Evolutionary conservation across 2,329 filamentous ascomycete species (phyloP).

Genomic region (Apiospora phragmitis): DNA sequence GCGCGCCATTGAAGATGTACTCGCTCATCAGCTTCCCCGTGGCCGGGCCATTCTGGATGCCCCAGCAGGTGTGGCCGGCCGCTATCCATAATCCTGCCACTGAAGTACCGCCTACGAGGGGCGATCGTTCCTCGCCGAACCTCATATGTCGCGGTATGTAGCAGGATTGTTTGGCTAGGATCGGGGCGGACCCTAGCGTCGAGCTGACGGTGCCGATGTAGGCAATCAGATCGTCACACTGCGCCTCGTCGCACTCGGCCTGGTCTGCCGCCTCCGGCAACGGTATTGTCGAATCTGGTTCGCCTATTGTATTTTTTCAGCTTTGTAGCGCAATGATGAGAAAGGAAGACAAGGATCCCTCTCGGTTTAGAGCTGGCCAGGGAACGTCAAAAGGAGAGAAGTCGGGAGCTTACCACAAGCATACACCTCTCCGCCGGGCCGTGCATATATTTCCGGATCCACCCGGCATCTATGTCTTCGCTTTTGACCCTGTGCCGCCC

Average conservation of each 20-base stretch:
- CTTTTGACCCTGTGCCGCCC: constrained; percentile 47
- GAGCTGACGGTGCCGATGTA: constrained; percentile 70
- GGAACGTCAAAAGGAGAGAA: not conserved
- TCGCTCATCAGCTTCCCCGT: constrained; percentile 83
- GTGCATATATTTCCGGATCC: constrained; percentile 90
- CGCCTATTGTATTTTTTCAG: constrained; percentile 43
- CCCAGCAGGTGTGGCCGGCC: constrained; percentile 95
- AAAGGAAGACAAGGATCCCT: not conserved
- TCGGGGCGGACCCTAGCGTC: constrained; percentile 65
- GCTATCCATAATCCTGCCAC: constrained; percentile 78
- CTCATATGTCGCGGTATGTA: constrained; percentile 80
- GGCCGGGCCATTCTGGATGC: constrained; percentile 91
- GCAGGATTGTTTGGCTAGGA: constrained; percentile 83
- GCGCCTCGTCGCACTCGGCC: constrained; percentile 71
- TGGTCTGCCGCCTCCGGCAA: constrained; percentile 75
- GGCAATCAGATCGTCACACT: constrained; percentile 83
- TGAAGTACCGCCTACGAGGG: constrained; percentile 75
- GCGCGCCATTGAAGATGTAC: constrained; percentile 71
- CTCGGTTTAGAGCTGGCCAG: not conserved
- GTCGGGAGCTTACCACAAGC: constrained; percentile 66
- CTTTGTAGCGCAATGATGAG: not conserved
- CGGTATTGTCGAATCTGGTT: constrained; percentile 74
- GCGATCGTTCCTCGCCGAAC: constrained; percentile 62
- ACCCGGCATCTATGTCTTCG: constrained; percentile 62
- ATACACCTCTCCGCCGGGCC: constrained; percentile 87